Percentiles rank a stretch among this genome's conserved stretches.
Evolutionary conservation across 805 yeast genomes (phyloP).

Genomic region (Yamadazyma philogaea): DNA sequence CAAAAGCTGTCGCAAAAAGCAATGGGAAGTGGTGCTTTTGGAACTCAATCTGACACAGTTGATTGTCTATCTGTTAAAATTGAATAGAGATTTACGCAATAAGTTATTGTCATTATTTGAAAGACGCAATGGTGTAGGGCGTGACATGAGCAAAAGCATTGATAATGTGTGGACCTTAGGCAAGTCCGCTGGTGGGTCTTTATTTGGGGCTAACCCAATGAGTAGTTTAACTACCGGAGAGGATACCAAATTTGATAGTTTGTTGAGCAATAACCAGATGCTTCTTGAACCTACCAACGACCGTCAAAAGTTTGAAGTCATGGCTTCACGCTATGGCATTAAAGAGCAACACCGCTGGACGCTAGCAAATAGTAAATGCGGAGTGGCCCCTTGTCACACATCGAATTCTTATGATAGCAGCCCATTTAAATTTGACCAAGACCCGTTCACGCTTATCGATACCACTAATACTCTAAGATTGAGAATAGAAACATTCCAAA

Average conservation of each 20-base stretch:
- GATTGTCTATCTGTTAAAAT: conserved; percentile 26
- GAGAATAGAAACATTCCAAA: conserved; percentile 38
- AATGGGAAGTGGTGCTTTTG: conserved; percentile 36
- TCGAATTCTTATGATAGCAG: conserved; percentile 10
- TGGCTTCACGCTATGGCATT: background rate
- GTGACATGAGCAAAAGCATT: background rate
- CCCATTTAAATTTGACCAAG: conserved; percentile 5
- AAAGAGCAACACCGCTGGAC: background rate
- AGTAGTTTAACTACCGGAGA: background rate
- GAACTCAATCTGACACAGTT: conserved; percentile 42
- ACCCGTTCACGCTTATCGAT: conserved; percentile 20
- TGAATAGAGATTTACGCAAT: conserved; percentile 17
- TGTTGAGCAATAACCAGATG: conserved; percentile 27
- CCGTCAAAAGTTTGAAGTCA: conserved; percentile 15
- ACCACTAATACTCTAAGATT: conserved; percentile 35
- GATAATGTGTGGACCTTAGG: background rate
- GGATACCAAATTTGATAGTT: conserved; percentile 19
- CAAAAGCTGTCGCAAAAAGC: conserved; percentile 22
- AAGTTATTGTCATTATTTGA: conserved; percentile 29
- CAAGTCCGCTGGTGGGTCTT: conserved; percentile 11
- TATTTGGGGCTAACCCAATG: background rate
- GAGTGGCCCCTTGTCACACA: background rate
- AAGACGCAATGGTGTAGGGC: background rate
- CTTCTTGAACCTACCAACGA: conserved; percentile 37
- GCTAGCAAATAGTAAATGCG: conserved; percentile 3